Percentiles rank a stretch among this genome's conserved stretches.
Conservation (phyloP, 371 early-diverging fungal genomes). For the Capillidium rhysosporum region DNA sequence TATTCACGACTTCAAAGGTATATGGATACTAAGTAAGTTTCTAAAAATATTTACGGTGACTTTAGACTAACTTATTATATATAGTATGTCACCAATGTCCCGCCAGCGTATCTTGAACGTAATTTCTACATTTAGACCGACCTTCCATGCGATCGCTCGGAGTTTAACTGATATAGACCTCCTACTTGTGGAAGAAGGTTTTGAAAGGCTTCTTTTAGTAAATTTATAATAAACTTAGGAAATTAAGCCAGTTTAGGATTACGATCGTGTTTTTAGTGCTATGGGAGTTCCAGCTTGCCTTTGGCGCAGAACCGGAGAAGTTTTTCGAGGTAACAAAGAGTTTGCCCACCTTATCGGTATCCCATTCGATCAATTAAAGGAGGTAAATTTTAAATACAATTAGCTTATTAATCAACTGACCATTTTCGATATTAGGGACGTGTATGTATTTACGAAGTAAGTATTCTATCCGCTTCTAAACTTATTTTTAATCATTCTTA, state of each 20-base stretch:
- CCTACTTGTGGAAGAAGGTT: conserved; percentile 79
- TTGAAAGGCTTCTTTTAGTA: conserved; percentile 70
- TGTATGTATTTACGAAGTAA: conserved; percentile 63
- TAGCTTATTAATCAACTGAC: not conserved
- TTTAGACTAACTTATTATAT: not conserved
- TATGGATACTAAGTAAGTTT: conserved; percentile 62
- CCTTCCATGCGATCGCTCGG: conserved; percentile 64
- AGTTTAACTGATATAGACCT: conserved; percentile 80
- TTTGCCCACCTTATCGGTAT: conserved; percentile 74
- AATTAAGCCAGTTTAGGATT: conserved; percentile 32
- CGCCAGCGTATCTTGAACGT: conserved; percentile 61
- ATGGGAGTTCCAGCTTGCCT: conserved; percentile 87
- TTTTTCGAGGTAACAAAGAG: conserved; percentile 82
- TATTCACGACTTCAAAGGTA: conserved; percentile 72
- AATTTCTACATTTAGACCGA: conserved; percentile 69
- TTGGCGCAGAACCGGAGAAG: conserved; percentile 90
- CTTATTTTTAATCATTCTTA: not conserved
- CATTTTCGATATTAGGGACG: conserved; percentile 22
- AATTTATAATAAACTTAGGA: not conserved
- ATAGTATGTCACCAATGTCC: conserved; percentile 45
- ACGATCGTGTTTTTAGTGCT: conserved; percentile 79
- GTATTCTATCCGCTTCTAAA: not conserved
- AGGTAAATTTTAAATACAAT: conserved; percentile 17
- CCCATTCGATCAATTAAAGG: conserved; percentile 46
- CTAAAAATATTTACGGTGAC: not conserved